phyloP scores from a whole-genome alignment of 257 asterid species.

The Solanum ahanhuiri region DNA sequence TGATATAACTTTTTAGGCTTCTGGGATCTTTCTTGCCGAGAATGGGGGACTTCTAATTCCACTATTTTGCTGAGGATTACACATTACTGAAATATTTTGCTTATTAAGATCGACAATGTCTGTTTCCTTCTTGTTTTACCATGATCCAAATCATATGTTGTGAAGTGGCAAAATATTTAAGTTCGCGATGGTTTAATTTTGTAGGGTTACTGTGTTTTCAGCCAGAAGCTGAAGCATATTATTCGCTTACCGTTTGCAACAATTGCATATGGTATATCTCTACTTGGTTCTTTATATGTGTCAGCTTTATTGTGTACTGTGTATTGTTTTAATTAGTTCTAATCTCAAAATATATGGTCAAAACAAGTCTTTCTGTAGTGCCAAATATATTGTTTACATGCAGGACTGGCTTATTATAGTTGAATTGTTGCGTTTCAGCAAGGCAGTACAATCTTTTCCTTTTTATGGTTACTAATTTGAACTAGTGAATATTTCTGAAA shows the following conservation, averaged over 20 bases:
- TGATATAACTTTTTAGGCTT: background rate
- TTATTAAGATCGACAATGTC: background rate
- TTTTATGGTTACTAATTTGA: background rate
- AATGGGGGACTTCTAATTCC: background rate
- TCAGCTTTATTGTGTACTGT: background rate
- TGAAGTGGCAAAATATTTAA: background rate
- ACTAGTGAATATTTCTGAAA: background rate
- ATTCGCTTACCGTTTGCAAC: conserved; percentile 86
- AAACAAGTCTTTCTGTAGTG: background rate
- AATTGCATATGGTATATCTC: conserved; percentile 61
- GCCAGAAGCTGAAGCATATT: conserved; percentile 91
- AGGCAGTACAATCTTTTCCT: background rate
- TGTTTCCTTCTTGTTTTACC: background rate
- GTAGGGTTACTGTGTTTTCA: conserved; percentile 94
- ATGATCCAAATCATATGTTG: background rate
- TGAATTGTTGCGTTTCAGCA: background rate
- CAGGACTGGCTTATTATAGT: background rate
- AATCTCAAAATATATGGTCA: background rate
- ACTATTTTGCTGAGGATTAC: background rate
- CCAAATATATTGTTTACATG: background rate
- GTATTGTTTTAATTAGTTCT: background rate
- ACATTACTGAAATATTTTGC: background rate
- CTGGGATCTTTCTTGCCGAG: background rate
- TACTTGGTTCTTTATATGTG: background rate
- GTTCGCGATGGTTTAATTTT: conserved; percentile 2